These are phyloP conservation scores for Tuber magnatum DNA, from an alignment of 495 filamentous ascomycete species.

Conservation along the genomic window DNA sequence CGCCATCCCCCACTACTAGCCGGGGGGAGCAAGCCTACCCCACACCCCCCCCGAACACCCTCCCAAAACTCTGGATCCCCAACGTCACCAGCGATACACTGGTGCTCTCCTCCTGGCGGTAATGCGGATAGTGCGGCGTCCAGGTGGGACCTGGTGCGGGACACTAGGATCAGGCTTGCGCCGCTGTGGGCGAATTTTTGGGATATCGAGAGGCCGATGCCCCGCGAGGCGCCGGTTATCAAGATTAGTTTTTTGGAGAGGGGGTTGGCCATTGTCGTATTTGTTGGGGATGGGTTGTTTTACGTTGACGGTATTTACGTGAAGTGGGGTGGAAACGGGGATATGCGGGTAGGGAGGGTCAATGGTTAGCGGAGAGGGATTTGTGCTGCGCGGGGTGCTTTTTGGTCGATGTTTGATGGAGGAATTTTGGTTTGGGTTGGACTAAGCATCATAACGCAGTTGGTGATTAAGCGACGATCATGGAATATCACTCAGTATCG, in stretches of 20 bases:
- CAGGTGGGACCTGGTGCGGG: constrained; percentile 46
- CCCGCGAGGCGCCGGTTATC: constrained; percentile 58
- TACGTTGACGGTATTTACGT: neutral
- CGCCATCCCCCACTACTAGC: neutral
- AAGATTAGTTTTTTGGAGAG: constrained; percentile 49
- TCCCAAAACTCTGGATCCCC: constrained; percentile 46
- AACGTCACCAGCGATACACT: constrained; percentile 48
- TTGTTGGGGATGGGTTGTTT: neutral
- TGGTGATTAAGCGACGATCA: neutral
- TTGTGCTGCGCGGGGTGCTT: no score
- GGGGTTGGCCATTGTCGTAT: constrained; percentile 16
- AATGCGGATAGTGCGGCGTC: constrained; percentile 32
- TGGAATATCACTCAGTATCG: neutral
- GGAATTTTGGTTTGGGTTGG: neutral
- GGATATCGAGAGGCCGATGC: constrained; percentile 64
- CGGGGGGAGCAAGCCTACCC: neutral
- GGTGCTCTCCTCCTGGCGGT: constrained; percentile 21
- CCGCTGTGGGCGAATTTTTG: constrained; percentile 58
- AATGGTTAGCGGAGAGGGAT: neutral
- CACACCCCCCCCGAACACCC: constrained; percentile 42
- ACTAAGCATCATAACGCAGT: neutral
- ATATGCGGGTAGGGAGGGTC: neutral
- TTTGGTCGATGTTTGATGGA: neutral
- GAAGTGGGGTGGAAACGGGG: neutral
- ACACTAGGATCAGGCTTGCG: constrained; percentile 53